Percentiles rank a stretch among this genome's conserved stretches.
Conservation (phyloP, 495 filamentous ascomycete species). For the Neurospora cerealis region DNA sequence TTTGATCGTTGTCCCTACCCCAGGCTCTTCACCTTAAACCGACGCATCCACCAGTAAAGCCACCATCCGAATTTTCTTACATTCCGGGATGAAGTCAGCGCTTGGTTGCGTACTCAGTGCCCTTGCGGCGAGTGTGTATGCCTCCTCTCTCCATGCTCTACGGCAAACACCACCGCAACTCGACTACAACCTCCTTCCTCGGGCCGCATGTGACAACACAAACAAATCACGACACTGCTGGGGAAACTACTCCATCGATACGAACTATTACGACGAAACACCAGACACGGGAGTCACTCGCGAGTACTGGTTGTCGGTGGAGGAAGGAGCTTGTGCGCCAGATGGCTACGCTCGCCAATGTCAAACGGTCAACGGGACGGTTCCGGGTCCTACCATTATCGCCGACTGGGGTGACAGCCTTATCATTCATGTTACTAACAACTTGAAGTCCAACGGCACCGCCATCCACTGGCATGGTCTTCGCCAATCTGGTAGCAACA, state of each 20-base stretch:
- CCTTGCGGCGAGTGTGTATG: neutral
- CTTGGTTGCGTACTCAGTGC: neutral
- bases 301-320: slow-evolving; percentile 19
- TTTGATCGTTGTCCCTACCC: neutral
- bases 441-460: slow-evolving; percentile 17
- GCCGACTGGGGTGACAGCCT: slow-evolving; percentile 39
- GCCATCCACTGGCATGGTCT: slow-evolving; percentile 28
- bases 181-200: neutral
- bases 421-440: slow-evolving; percentile 22
- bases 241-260: slow-evolving; percentile 12
- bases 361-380: slow-evolving; percentile 45
- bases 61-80: neutral
- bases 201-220: slow-evolving; percentile 4
- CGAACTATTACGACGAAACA: slow-evolving; percentile 14
- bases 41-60: neutral
- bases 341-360: slow-evolving; percentile 44
- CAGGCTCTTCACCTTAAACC: neutral
- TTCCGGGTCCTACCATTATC: slow-evolving; percentile 46
- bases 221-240: slow-evolving; percentile 12
- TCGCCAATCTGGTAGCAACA: slow-evolving; percentile 14
- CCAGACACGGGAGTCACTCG: slow-evolving; percentile 2
- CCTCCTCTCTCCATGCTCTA: neutral
- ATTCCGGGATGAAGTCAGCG: neutral
- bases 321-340: slow-evolving; percentile 23
- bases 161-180: neutral